These are phyloP conservation scores for Globisporangium irregulare DNA, from an alignment of 352 stramenopile species.

Conservation along the genomic window DNA sequence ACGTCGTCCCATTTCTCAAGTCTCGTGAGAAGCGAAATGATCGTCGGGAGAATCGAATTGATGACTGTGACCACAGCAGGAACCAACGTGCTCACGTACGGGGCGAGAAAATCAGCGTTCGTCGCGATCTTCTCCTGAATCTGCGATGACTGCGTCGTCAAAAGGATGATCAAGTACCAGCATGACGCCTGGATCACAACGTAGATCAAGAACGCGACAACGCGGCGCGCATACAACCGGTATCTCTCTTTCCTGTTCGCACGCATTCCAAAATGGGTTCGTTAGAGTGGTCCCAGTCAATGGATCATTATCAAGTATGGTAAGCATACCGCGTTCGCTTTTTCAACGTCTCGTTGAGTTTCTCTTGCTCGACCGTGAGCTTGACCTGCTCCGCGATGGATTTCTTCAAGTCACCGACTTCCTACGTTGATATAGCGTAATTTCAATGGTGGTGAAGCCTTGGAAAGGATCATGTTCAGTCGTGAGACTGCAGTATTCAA, in stretches of 20 bases:
- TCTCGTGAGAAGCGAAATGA: constrained; percentile 60
- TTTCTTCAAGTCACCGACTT: constrained; percentile 56
- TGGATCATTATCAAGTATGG: no score
- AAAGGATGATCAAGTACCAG: constrained; percentile 70
- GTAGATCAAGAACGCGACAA: constrained; percentile 56
- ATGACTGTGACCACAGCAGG: constrained; percentile 71
- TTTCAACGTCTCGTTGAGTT: constrained; percentile 43
- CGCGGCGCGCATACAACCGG: constrained; percentile 46
- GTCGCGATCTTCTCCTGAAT: constrained; percentile 45
- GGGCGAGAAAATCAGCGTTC: constrained; percentile 39
- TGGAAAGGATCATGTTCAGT: no score
- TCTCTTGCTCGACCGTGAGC: constrained; percentile 53
- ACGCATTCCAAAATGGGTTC: neutral
- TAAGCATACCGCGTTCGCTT: constrained; percentile 35
- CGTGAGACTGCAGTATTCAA: no score
- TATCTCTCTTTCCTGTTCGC: constrained; percentile 45
- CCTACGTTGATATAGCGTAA: constrained; percentile 20
- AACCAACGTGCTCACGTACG: constrained; percentile 63
- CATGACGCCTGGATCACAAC: constrained; percentile 56
- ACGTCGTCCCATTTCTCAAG: constrained; percentile 80
- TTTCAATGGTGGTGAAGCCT: no score
- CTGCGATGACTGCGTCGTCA: constrained; percentile 66
- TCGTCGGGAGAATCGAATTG: constrained; percentile 60
- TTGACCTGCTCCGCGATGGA: constrained; percentile 62
- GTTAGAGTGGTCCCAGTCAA: constrained; percentile 1